Evolutionary conservation across 1,284 basidiomycete species (phyloP).

Genomic region (Lentinus polychrous): DNA sequence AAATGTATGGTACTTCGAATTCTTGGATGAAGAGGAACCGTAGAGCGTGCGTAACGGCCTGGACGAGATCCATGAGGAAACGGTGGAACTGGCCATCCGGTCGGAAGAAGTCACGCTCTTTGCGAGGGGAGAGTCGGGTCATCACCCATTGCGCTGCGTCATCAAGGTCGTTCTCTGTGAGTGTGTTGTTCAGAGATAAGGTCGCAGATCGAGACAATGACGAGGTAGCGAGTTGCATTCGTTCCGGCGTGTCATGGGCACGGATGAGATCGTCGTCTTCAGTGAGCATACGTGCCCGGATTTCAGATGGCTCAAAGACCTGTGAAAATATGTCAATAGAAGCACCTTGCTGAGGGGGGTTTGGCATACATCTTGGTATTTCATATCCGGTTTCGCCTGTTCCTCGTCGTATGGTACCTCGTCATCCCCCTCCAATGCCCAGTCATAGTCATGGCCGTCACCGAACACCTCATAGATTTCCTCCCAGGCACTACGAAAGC

Average conservation of each 20-base stretch:
- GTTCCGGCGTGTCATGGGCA: slow-evolving; percentile 87
- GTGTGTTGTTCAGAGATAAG: slow-evolving; percentile 58
- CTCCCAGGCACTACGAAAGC: slow-evolving; percentile 76
- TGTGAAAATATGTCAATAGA: slow-evolving; percentile 26
- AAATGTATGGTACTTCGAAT: slow-evolving; percentile 93
- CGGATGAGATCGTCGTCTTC: slow-evolving; percentile 95
- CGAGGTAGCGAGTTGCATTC: slow-evolving; percentile 92
- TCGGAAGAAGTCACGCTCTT: slow-evolving; percentile 71
- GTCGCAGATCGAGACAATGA: slow-evolving; percentile 68
- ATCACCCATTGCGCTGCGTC: slow-evolving; percentile 89
- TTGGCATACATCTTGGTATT: slow-evolving; percentile 79
- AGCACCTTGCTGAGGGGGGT: slow-evolving; percentile 2
- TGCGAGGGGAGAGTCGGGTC: slow-evolving; percentile 74
- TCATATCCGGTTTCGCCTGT: slow-evolving; percentile 64
- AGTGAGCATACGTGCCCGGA: slow-evolving; percentile 85
- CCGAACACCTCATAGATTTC: slow-evolving; percentile 98
- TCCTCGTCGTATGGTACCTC: slow-evolving; percentile 56
- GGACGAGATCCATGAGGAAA: slow-evolving; percentile 66
- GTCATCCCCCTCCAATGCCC: slow-evolving; percentile 83
- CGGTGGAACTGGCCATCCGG: slow-evolving; percentile 50
- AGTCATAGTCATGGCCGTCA: slow-evolving; percentile 94
- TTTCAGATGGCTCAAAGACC: slow-evolving; percentile 99
- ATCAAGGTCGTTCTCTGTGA: slow-evolving; percentile 67
- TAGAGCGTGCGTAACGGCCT: slow-evolving; percentile 77
- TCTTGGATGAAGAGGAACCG: slow-evolving; percentile 83